These are phyloP conservation scores for Quercus phellos DNA, from an alignment of 331 rosid species.

Conservation along the genomic window DNA sequence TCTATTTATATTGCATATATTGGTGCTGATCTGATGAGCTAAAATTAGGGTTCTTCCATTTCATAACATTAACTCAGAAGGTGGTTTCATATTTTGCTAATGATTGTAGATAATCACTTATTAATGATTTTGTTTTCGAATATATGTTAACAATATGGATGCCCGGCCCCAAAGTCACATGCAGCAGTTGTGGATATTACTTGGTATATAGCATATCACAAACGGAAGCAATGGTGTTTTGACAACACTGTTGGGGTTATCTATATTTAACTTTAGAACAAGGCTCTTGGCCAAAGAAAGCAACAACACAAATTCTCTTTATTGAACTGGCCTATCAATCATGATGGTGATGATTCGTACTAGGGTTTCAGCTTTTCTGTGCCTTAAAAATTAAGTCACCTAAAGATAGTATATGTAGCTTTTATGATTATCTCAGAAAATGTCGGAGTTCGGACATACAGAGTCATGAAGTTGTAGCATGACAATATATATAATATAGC, in stretches of 20 bases:
- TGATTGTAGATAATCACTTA: no score
- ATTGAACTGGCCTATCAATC: constrained; percentile 4
- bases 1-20: background rate
- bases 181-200: no score
- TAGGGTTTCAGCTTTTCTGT: constrained; percentile 27
- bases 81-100: background rate
- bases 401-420: constrained; percentile 1
- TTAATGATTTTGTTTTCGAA: no score
- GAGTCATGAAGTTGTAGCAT: background rate
- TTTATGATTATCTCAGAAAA: constrained; percentile 12
- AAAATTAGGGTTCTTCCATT: background rate
- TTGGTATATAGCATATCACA: no score
- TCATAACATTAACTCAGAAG: background rate
- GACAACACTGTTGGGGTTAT: no score
- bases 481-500: background rate
- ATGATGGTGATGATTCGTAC: constrained; percentile 46
- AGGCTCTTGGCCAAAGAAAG: constrained; percentile 16
- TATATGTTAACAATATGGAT: no score
- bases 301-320: constrained; percentile 15
- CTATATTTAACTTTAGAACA: background rate
- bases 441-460: constrained; percentile 14
- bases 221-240: background rate
- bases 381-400: constrained; percentile 8
- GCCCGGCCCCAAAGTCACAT: no score
- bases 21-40: background rate